Conservation (phyloP, 2,329 filamentous ascomycete genomes). For the Pseudocercospora macadamiae region DNA sequence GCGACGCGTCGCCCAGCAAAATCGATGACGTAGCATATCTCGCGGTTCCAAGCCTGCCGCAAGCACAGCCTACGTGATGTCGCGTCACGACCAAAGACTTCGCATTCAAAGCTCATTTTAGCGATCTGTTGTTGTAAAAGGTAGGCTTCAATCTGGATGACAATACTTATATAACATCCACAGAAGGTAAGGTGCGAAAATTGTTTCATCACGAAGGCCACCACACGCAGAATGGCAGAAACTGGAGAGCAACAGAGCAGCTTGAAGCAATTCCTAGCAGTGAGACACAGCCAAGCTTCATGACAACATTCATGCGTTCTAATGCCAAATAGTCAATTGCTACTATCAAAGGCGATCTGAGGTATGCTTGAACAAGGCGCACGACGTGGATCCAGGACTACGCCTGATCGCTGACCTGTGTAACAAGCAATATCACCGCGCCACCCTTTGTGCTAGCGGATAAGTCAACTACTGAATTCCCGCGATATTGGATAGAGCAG, state of each 20-base stretch:
- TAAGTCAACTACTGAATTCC: slow-evolving; percentile 51
- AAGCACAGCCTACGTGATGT: slow-evolving; percentile 3
- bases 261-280: slow-evolving; percentile 37
- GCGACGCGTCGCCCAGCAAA: neutral
- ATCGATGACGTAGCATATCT: slow-evolving; percentile 4
- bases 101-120: slow-evolving; percentile 5
- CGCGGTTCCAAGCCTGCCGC: neutral
- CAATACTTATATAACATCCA: neutral
- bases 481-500: slow-evolving; percentile 52
- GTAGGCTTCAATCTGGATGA: neutral
- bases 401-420: neutral
- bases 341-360: slow-evolving; percentile 50
- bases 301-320: neutral
- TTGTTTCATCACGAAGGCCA: neutral
- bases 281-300: slow-evolving; percentile 16
- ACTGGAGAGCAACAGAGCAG: slow-evolving; percentile 27
- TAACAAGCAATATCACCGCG: slow-evolving; percentile 50
- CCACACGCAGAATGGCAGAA: slow-evolving; percentile 25
- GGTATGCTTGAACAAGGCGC: neutral
- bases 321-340: slow-evolving; percentile 36
- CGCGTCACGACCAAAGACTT: slow-evolving; percentile 13
- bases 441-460: slow-evolving; percentile 51
- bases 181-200: neutral
- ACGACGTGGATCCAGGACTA: neutral
- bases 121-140: neutral